Percentiles rank a stretch among this genome's conserved stretches.
Conservation (phyloP, 495 filamentous ascomycete species). For the Sphaerosporella brunnea region DNA sequence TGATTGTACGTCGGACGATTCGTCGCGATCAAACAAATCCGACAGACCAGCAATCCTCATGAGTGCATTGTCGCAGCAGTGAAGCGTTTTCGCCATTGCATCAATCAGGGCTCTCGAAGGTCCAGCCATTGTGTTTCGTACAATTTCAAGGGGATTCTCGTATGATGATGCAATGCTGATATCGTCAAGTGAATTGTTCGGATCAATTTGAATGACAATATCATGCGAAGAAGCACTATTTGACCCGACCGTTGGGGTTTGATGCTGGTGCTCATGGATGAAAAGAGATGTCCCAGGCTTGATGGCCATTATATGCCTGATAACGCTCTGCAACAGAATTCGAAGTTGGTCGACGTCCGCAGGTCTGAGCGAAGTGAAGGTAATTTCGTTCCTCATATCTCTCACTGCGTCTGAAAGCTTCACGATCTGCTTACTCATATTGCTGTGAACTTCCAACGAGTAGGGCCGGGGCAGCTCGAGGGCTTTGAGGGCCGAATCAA, state of each 20-base stretch:
- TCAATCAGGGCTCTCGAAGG: slow-evolving; percentile 33
- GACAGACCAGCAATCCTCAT: slow-evolving; percentile 34
- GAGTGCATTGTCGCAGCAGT: slow-evolving; percentile 31
- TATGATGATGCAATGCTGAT: slow-evolving; percentile 12
- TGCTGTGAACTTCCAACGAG: slow-evolving; percentile 26
- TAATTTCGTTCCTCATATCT: slow-evolving; percentile 38
- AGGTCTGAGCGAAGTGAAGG: slow-evolving; percentile 33
- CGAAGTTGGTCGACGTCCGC: slow-evolving; percentile 33
- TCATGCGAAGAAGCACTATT: slow-evolving; percentile 4
- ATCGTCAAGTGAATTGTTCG: background rate
- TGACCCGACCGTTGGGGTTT: background rate
- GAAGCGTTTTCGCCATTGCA: slow-evolving; percentile 30
- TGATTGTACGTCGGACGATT: slow-evolving; percentile 24
- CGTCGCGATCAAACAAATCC: background rate
- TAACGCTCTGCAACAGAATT: slow-evolving; percentile 37
- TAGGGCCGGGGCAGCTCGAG: slow-evolving; percentile 31
- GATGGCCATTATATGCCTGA: slow-evolving; percentile 31
- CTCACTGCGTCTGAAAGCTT: slow-evolving; percentile 37
- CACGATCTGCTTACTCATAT: slow-evolving; percentile 30
- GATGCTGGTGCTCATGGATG: slow-evolving; percentile 7
- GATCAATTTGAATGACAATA: slow-evolving; percentile 28
- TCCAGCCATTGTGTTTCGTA: slow-evolving; percentile 30
- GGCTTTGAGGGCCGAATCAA: slow-evolving; percentile 26
- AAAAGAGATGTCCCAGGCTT: slow-evolving; percentile 32
- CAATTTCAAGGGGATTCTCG: slow-evolving; percentile 13